These are phyloP conservation scores for Penicillium bovifimosum DNA, from an alignment of 495 filamentous ascomycete genomes.

Conservation along the genomic window DNA sequence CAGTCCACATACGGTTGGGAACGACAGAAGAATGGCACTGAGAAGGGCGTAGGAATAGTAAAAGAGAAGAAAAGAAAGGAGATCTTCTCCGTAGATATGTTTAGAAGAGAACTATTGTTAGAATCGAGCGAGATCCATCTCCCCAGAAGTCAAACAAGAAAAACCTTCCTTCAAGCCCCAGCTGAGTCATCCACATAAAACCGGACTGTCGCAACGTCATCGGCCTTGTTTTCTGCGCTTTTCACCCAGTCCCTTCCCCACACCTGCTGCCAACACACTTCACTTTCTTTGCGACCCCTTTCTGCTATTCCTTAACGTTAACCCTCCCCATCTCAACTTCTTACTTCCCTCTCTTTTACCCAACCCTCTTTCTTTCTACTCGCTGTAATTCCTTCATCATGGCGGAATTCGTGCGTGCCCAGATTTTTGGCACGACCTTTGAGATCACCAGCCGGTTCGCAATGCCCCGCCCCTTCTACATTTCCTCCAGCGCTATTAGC, in stretches of 20 bases:
- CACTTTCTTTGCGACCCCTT: conserved; percentile 16
- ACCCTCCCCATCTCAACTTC: not conserved
- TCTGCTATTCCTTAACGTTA: conserved; percentile 1
- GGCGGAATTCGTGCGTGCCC: conserved; percentile 98
- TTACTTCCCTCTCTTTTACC: conserved; percentile 6
- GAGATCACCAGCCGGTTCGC: conserved; percentile 96
- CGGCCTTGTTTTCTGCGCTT: conserved; percentile 31
- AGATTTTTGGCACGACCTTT: conserved; percentile 99
- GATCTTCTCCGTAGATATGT: no score
- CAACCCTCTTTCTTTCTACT: not conserved
- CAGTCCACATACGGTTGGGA: not conserved
- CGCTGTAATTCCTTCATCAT: conserved; percentile 40
- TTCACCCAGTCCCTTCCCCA: conserved; percentile 36
- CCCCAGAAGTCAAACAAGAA: not conserved
- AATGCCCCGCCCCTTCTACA: conserved; percentile 7
- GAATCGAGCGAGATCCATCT: no score
- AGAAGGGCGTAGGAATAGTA: no score
- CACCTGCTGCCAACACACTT: conserved; percentile 21
- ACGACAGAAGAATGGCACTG: no score
- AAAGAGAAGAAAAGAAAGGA: no score
- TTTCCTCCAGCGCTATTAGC: not conserved
- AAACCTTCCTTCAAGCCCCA: no score
- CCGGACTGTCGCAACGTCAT: conserved; percentile 34
- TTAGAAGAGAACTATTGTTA: no score
- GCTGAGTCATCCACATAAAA: conserved; percentile 23